These are phyloP conservation scores for Gentiana macrophylla DNA, from an alignment of 257 asterid species.

Conservation along the genomic window DNA sequence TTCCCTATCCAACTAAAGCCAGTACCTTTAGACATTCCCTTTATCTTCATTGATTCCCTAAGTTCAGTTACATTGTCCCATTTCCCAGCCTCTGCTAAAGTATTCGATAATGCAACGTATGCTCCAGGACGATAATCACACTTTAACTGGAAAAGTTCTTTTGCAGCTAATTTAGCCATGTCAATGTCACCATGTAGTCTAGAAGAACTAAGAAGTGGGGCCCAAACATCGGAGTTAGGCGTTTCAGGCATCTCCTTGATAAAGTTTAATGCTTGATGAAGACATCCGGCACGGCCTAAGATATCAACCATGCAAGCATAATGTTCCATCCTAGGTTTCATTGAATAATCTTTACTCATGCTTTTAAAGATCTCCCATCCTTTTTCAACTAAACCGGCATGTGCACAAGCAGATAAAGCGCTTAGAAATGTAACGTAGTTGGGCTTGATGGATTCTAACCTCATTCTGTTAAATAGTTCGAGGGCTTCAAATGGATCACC, in stretches of 20 bases:
- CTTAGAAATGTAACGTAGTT: constrained; percentile 76
- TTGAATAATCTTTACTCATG: constrained; percentile 40
- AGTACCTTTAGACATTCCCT: constrained; percentile 71
- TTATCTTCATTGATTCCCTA: constrained; percentile 76
- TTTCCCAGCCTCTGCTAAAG: constrained; percentile 82
- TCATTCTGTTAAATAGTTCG: constrained; percentile 48
- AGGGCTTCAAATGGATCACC: constrained; percentile 66
- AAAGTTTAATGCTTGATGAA: constrained; percentile 57
- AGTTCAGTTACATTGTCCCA: constrained; percentile 72
- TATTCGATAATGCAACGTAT: constrained; percentile 64
- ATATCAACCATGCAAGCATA: constrained; percentile 84
- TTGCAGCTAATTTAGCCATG: constrained; percentile 72
- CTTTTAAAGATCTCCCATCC: constrained; percentile 56
- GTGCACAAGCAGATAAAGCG: constrained; percentile 79
- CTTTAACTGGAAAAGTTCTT: constrained; percentile 52
- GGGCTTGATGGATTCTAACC: constrained; percentile 26
- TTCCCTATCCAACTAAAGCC: constrained; percentile 86
- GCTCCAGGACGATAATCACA: constrained; percentile 61
- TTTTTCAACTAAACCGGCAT: constrained; percentile 59
- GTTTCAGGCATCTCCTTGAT: constrained; percentile 50
- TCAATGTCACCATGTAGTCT: constrained; percentile 75
- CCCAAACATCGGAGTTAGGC: constrained; percentile 86
- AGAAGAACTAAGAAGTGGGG: constrained; percentile 70
- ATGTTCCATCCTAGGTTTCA: constrained; percentile 92
- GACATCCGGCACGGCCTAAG: constrained; percentile 71